Base-by-base conservation (phyloP, 352 stramenopile species). In the Globisporangium uncinulatum region DNA sequence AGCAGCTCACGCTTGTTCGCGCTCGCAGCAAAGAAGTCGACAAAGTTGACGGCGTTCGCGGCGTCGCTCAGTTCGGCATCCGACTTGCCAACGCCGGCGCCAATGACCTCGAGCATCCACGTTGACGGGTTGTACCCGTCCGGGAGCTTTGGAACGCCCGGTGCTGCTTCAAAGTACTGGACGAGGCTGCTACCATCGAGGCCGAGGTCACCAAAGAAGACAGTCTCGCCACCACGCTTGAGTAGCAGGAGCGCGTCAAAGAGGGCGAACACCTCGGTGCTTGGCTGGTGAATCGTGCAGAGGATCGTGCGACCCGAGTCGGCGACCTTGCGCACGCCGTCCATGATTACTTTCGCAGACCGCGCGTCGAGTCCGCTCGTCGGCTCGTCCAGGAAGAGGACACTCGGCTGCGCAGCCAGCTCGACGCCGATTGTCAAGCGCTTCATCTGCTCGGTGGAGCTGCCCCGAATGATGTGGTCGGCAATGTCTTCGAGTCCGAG, bases 251-350 rank as follows among this genome's bases (percentile, higher is more conserved):
- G 41, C 32, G 72, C 63, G 63, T 95, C 80, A 63, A 94, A 92
- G 34, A 79, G 75, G 14, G 78, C 73, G 39, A 95, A 92, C 2
- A 95, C 72, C 51, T 92, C 74, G 10, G 75, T 77, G 17, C 68
- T 73, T 11, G 87, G 87, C 66, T 96, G 87, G 65, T 96, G 86
- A 65, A 96, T 96, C 17, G 84, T 94, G 46, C 88, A 93, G 0
- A 94, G 61, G 32, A 63, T 58, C 49, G 55, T 61, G 11, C 55
- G 45, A 0, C 55, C 55, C 4, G 55, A 50, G 46, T 43, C 53
- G 17, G 55, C 55, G 39, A 61, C 55, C 39, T 61, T 61, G 36
- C 55, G 55, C 20, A 92, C 65, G 1, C 89, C 69, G 17, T 83
- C 66, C 45, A 92, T 81, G 10, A 94, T 50, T 45, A 83, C 69